Evolutionary conservation across 495 filamentous ascomycete genomes (phyloP), one percentile per base, ranked within the genome.

Genomic region (Tuber melanosporum): DNA sequence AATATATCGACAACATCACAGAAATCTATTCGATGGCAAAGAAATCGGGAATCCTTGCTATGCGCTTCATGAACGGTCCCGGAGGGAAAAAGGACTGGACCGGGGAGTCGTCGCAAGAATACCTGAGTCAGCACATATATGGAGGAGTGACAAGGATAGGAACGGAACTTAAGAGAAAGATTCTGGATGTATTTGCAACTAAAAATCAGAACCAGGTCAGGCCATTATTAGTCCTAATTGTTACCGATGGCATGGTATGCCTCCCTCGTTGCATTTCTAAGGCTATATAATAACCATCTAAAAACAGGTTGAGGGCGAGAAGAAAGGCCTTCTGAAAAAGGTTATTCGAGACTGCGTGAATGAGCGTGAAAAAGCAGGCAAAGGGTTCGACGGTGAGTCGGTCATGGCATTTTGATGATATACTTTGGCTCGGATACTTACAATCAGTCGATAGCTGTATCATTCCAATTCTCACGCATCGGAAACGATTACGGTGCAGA

Each of bases 391-490:
- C 9, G 49, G 49, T 57, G 26, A n/a, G 49, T 57, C 49, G 9
- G 46, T 7, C 14, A 5, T n/a, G 1, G 49, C n/a, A n/a, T 22
- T 49, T 22, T 49, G n/a, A 70, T 10, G 15, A 20, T 2, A 0
- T 0, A 5, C 8, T 81, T n/a, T 84, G 6, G 85, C 85, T 49
- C 49, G 9, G 14, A 57, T 57, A 12, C 22, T 57, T 10, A 57
- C 49, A 57, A 57, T 0, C 8, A 8, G 22, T 10, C 26, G 8
- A 88, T 88, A 74, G 89, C 88, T 1, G 82, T 91, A 62, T 84
- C 87, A 0, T 92, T 91, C 86, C 89, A 91, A 77, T 92, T 92
- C 83, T 89, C 90, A 22, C 90, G 91, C 81, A 90, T 92, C 57
- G 91, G 91, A 75, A 90, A 90, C 75, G 91, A 92, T 78, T 82